Base-by-base conservation (phyloP, 345 rosid species). In the Erodium maritimum region DNA sequence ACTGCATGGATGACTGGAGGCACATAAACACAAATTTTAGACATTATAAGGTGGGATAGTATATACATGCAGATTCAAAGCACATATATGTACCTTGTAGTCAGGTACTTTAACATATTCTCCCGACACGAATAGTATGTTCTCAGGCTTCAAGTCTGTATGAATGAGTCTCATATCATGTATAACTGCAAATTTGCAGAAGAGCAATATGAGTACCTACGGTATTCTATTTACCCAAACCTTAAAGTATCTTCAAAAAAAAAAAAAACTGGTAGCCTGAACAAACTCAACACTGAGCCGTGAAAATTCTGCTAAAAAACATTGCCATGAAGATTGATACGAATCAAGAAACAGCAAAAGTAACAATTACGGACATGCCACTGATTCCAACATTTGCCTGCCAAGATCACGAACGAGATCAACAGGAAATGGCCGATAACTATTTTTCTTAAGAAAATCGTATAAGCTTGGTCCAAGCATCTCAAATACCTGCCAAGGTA, bases 401-500 rank as follows among this genome's bases (percentile, higher is more conserved):
- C 91, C 87, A 68, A 84, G 82, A 63, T 84, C 87, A 23, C 84
- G 79, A 51, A 80, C 87, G 74, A 82, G 91, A 75, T 82, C 85
- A 69, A 82, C 83, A 13, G 85, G 84, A 70, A 79, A 82, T 51
- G 84, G 74, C 69, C 78, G 79, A 71, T 82, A 82, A 73, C 73
- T 79, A 74, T 84, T 84, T 78, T 82, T 84, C 57, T 69, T 71
- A 66, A 84, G 85, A 78, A 82, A 84, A 76, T 84, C 85, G 45
- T 81, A 82, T 60, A 84, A 70, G 77, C 87, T 84, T 71, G 87
- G 91, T 60, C 91, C 91, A 69, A 84, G 91, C 87, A 80, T 82
- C 83, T 82, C 91, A 80, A 84, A 80, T 24, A 84, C 91, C 91
- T 84, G 80, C 68, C n/a, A 52, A 69, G 68, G 64, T 66, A 64